Evolutionary conservation across 2,329 filamentous ascomycete genomes (phyloP).

Genomic region (Clonostachys rosea): DNA sequence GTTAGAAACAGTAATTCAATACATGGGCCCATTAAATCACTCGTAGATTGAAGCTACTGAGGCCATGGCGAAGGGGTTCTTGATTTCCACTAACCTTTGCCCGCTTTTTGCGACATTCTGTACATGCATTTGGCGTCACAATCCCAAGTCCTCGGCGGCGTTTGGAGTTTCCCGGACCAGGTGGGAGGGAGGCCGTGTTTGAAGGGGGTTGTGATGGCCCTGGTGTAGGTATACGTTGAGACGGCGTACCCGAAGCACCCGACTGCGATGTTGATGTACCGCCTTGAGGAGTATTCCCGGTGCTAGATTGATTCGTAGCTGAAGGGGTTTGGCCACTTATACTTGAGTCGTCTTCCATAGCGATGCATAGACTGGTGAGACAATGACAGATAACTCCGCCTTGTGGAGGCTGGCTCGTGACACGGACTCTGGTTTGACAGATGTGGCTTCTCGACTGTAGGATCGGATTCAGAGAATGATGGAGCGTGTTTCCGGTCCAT

Average conservation of each 20-base stretch:
- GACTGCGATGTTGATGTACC: conserved; percentile 7
- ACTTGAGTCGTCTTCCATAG: conserved; percentile 24
- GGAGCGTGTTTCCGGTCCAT: too few species aligned
- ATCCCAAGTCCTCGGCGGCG: conserved; percentile 49
- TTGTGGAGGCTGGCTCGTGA: too few species aligned
- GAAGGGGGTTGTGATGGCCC: conserved; percentile 9
- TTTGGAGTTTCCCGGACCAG: conserved; percentile 28
- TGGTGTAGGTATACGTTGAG: conserved; percentile 20
- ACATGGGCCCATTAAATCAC: not conserved
- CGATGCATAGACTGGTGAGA: not conserved
- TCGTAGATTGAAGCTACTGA: not conserved
- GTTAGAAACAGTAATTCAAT: not conserved
- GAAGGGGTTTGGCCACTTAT: conserved; percentile 16
- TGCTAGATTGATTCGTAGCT: conserved; percentile 20
- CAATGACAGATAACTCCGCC: too few species aligned
- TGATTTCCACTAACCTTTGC: conserved; percentile 43
- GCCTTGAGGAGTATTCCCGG: conserved; percentile 24
- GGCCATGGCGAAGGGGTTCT: not conserved
- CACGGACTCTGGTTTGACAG: too few species aligned
- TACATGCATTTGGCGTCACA: conserved; percentile 57
- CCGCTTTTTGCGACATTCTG: conserved; percentile 57
- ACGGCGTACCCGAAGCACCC: conserved; percentile 11
- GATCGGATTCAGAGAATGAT: too few species aligned
- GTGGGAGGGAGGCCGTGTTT: not conserved
- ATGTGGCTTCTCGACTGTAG: too few species aligned